Conservation (phyloP, 345 rosid species). For the Garcia nutans region DNA sequence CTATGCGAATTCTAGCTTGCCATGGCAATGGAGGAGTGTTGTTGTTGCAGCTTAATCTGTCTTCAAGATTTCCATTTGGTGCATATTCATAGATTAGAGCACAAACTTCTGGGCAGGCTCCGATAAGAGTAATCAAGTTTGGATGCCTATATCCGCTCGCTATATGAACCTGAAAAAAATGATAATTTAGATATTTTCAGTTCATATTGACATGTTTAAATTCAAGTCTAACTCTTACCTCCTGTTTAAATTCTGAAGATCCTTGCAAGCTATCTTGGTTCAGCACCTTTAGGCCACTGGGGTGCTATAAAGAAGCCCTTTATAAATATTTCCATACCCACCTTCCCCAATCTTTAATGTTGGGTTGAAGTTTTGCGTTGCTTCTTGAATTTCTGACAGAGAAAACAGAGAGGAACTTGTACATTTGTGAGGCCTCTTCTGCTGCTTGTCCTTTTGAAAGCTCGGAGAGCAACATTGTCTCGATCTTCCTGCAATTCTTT, state of each 20-base stretch:
- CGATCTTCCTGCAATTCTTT: constrained; percentile 62
- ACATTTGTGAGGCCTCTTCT: constrained; percentile 37
- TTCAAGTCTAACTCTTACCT: constrained; percentile 46
- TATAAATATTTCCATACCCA: constrained; percentile 76
- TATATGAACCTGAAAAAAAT: constrained; percentile 59
- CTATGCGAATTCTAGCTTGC: constrained; percentile 80
- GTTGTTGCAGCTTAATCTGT: constrained; percentile 66
- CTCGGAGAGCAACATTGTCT: constrained; percentile 58
- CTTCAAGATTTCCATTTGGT: constrained; percentile 90
- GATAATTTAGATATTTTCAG: neutral
- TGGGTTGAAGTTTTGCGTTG: constrained; percentile 62
- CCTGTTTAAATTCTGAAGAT: constrained; percentile 73
- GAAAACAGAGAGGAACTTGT: constrained; percentile 57
- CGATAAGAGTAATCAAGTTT: constrained; percentile 68
- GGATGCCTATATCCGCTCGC: constrained; percentile 84
- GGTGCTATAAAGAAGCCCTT: constrained; percentile 55
- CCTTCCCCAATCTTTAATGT: constrained; percentile 83
- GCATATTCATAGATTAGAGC: constrained; percentile 75
- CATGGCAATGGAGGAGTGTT: constrained; percentile 78
- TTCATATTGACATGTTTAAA: neutral
- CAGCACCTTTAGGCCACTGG: constrained; percentile 68
- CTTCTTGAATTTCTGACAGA: constrained; percentile 69
- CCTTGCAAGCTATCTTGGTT: constrained; percentile 68
- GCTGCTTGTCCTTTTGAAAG: constrained; percentile 44
- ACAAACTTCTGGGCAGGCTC: constrained; percentile 84